These are phyloP conservation scores for Sicyos edulis DNA, from an alignment of 306 rosid genomes.

Conservation along the genomic window DNA sequence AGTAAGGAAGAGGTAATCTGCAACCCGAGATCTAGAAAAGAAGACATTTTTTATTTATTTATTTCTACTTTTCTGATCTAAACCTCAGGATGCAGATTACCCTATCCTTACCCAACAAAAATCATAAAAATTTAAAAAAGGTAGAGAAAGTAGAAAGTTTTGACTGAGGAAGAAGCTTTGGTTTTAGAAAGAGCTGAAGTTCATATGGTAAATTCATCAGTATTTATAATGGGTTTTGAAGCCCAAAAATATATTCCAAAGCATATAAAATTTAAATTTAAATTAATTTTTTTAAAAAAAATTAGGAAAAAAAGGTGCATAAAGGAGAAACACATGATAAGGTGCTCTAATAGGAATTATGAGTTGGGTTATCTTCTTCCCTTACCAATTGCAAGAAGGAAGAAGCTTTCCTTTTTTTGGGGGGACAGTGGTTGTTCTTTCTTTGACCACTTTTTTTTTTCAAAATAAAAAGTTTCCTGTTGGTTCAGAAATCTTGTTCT, in stretches of 20 bases:
- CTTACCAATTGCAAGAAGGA: constrained; percentile 32
- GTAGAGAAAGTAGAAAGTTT: neutral
- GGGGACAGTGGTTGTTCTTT: constrained; percentile 24
- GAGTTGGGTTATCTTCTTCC: constrained; percentile 31
- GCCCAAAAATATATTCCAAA: constrained; percentile 20
- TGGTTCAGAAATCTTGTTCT: constrained; percentile 16
- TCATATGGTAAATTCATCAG: constrained; percentile 18
- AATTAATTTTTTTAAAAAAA: neutral
- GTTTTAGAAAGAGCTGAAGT: constrained; percentile 23
- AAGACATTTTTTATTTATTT: neutral
- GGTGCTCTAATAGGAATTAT: constrained; percentile 29
- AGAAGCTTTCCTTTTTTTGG: constrained; percentile 25
- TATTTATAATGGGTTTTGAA: constrained; percentile 41
- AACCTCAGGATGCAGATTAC: constrained; percentile 74
- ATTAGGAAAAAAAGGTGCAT: constrained; percentile 18
- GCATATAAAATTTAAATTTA: neutral
- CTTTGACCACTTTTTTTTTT: constrained; percentile 43
- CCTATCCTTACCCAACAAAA: constrained; percentile 35
- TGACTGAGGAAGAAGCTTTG: constrained; percentile 16
- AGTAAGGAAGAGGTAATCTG: constrained; percentile 41
- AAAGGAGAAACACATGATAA: constrained; percentile 28
- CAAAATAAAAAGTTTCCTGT: neutral
- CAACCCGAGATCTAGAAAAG: constrained; percentile 46
- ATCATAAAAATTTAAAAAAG: too few species aligned
- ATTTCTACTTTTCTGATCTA: constrained; percentile 29